Base-by-base conservation (phyloP, 2,329 filamentous ascomycete species). In the Macroventuria anomochaeta region DNA sequence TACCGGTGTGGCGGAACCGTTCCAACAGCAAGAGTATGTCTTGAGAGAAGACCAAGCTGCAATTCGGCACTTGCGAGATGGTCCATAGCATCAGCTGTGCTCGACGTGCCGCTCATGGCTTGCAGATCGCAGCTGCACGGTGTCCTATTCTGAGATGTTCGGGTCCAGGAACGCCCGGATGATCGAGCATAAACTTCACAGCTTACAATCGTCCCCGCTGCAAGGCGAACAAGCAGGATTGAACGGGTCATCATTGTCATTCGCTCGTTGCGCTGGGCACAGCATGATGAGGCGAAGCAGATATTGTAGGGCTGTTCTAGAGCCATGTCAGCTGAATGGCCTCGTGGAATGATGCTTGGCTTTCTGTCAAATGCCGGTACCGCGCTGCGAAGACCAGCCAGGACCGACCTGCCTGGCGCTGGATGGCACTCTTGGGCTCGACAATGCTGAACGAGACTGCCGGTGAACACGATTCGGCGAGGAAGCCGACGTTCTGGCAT, bases 321-420 rank as follows among this genome's bases (percentile, higher is more conserved):
- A 65, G 60, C 57, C 18, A 6, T 20, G 41, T 36, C 55, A 64
- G 62, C 58, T 61, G 48, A 50, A 46, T 41, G 49, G 57, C 42
- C 48, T 55, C 17, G 25, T 28, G 17, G 12, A 21, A n/a, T 18
- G 7, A 26, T 5, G 28, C 48, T 46, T 52, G 15, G 48, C 48
- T 21, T 10, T 13, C 36, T 25, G 13, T 32, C 20, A 10, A 21
- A 18, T 39, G 28, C 21, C 39, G 33, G 32, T 21, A 43, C 26
- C 5, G 21, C 8, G 48, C 7, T 26, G 13, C 8, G 28, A 32
- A 31, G 28, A 15, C 28, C 33, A 23, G 38, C 38, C 37, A 34
- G 11, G 17, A 23, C 38, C 13, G 37, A 21, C 34, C 20, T 7
- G 11, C n/a, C 18, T 3, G 21, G n/a, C 3, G 21, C 15, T 17